Base-by-base conservation (phyloP, 768 basidiomycete genomes). In the Cantharellus cinnabarinus region DNA sequence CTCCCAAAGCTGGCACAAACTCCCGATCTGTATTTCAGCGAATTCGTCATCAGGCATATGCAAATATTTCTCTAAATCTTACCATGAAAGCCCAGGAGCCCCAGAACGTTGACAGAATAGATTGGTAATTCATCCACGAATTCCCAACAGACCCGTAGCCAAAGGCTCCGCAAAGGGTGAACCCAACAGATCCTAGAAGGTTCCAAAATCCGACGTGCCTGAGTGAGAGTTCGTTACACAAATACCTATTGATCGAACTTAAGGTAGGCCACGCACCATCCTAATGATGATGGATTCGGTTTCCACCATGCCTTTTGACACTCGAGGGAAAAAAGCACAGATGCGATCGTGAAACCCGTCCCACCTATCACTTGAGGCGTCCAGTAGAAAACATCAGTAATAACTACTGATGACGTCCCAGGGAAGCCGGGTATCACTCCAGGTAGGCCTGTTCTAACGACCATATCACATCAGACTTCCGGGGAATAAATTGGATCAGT, bases 351-450 rank as follows among this genome's bases (percentile, higher is more conserved):
- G 65, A 80, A 82, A 1, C 81, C 80, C 1, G 67, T 68, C 0
- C 80, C 80, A 42, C 81, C 81, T 20, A 81, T 65, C 5, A 82
- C 79, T 62, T 81, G 80, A 0, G 81, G 81, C 0, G 76, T 72
- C 79, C 79, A 81, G 66, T 71, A 81, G 40, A 78, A 73, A 5
- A 78, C 75, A 61, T 78, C 74, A 38, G 69, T 65, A 56, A 74
- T 70, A 1, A 71, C 70, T 48, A 29, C 10, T 5, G 57, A n/a
- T 3, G 62, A 62, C 15, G 63, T 58, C 40, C 50, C 66, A 14
- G 62, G 60, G 41, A 71, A 67, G 4, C 70, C 69, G 29, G 68
- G 66, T 44, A 74, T 73, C 34, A 73, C 71, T 5, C 71, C 71
- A n/a, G 73, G 72, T 5, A 74, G 64, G 29, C 73, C 72, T 3